These are phyloP conservation scores for Prinsepia uniflora DNA, from an alignment of 306 rosid genomes.

Conservation along the genomic window DNA sequence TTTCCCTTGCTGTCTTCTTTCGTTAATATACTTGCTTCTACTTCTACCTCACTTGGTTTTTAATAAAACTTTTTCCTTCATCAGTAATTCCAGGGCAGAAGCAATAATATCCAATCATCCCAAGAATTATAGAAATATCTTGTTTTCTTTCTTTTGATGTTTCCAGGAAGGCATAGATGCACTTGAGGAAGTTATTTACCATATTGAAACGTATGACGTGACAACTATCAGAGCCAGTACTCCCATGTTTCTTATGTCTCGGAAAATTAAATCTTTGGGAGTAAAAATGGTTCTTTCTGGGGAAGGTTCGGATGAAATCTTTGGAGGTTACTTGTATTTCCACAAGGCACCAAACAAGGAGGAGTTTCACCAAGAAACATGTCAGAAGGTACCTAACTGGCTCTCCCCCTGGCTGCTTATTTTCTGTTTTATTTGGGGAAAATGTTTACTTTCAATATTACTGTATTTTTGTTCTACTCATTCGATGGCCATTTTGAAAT, in stretches of 20 bases:
- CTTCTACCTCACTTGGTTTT: not conserved
- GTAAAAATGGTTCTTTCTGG: constrained; percentile 99
- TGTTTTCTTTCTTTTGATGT: constrained; percentile 26
- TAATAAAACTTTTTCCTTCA: not conserved
- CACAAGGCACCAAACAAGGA: constrained; percentile 96
- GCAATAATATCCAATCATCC: constrained; percentile 6
- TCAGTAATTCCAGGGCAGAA: not conserved
- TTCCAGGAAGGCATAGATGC: constrained; percentile 99
- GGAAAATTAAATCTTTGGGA: constrained; percentile 95
- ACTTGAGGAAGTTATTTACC: constrained; percentile 94
- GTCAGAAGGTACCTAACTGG: constrained; percentile 60
- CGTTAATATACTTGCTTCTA: not conserved
- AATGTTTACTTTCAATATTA: constrained; percentile 7
- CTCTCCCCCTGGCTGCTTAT: not conserved
- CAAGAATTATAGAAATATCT: not conserved
- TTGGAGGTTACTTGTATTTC: constrained; percentile 95
- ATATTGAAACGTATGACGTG: constrained; percentile 92
- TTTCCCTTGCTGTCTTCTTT: not conserved
- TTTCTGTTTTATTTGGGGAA: constrained; percentile 12
- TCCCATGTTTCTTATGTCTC: constrained; percentile 98
- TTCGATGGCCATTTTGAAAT: constrained; percentile 10
- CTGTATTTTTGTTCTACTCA: constrained; percentile 7
- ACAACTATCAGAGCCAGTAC: constrained; percentile 96
- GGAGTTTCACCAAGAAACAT: constrained; percentile 90
- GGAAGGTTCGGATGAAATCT: constrained; percentile 97